A percentile compares a stretch with the other conserved stretches of the same genome.
phyloP scores from a whole-genome alignment of 1,139 yeast species.

The Waltiozyma sp. region DNA sequence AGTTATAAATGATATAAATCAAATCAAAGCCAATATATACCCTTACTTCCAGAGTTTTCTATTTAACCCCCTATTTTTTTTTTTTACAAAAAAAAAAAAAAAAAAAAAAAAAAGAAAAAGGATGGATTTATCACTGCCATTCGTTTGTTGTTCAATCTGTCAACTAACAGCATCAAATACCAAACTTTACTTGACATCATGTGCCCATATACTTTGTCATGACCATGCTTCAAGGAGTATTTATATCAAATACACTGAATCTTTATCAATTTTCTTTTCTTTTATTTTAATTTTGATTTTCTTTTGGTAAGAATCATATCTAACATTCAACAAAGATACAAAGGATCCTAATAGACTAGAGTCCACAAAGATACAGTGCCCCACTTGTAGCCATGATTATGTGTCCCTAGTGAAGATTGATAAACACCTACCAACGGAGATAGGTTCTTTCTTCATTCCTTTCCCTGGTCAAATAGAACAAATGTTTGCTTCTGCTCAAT shows the following conservation, averaged over 20 bases:
- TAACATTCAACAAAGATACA: constrained; percentile 1
- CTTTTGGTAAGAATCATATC: too few species aligned
- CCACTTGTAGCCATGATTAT: constrained; percentile 9
- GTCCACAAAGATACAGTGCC: constrained; percentile 7
- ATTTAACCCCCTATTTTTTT: too few species aligned
- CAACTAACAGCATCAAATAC: constrained; percentile 5
- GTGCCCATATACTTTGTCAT: constrained; percentile 22
- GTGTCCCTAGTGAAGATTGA: constrained; percentile 13
- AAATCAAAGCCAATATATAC: too few species aligned
- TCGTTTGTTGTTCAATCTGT: constrained; percentile 19
- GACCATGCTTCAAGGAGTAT: constrained; percentile 15
- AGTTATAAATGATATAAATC: too few species aligned
- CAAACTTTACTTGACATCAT: constrained; percentile 19
- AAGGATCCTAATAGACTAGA: constrained; percentile 3
- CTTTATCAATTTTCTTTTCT: too few species aligned
- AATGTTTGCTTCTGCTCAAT: constrained; percentile 14
- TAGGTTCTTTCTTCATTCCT: constrained; percentile 13
- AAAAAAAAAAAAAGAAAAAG: too few species aligned
- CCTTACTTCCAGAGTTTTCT: too few species aligned
- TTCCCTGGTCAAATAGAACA: constrained; percentile 15
- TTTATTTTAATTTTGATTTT: too few species aligned
- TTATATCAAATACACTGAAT: background rate
- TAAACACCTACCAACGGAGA: constrained; percentile 11
- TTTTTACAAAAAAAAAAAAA: too few species aligned
- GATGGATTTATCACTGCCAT: constrained; percentile 18